These are phyloP conservation scores for Penicillium paneum DNA, from an alignment of 2,329 filamentous ascomycete species.

Conservation along the genomic window DNA sequence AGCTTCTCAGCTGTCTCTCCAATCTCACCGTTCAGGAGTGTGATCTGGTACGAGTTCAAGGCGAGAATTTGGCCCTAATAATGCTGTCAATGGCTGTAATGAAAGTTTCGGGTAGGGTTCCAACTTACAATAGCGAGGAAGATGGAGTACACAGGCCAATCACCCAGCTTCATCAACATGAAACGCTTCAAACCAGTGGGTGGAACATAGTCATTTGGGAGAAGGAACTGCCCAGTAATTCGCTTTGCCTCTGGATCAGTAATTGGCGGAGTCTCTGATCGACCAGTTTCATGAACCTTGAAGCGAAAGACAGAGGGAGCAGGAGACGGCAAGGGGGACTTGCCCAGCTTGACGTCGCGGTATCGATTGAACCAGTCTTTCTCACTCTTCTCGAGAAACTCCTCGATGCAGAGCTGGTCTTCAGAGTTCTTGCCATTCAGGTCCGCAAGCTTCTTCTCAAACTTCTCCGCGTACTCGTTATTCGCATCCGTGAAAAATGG, in stretches of 20 bases:
- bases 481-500: slow-evolving; percentile 65
- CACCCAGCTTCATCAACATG: slow-evolving; percentile 56
- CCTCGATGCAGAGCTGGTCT: slow-evolving; percentile 60
- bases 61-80: slow-evolving; percentile 57
- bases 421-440: slow-evolving; percentile 58
- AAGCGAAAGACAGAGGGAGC: slow-evolving; percentile 21
- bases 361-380: slow-evolving; percentile 64
- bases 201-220: slow-evolving; percentile 55
- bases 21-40: slow-evolving; percentile 61
- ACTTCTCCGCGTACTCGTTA: slow-evolving; percentile 58
- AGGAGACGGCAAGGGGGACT: slow-evolving; percentile 35
- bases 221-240: slow-evolving; percentile 49
- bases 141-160: slow-evolving; percentile 63
- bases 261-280: slow-evolving; percentile 30
- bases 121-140: slow-evolving; percentile 50
- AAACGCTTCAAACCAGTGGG: slow-evolving; percentile 56
- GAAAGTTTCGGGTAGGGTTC: not conserved
- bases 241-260: slow-evolving; percentile 35
- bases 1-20: slow-evolving; percentile 59
- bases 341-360: slow-evolving; percentile 57
- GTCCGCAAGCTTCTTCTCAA: slow-evolving; percentile 55
- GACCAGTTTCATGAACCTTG: slow-evolving; percentile 16
- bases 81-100: not conserved
- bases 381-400: slow-evolving; percentile 62
- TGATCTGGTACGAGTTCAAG: slow-evolving; percentile 66